These are phyloP conservation scores for Lotus japonicus DNA, from an alignment of 306 rosid genomes.

Conservation along the genomic window DNA sequence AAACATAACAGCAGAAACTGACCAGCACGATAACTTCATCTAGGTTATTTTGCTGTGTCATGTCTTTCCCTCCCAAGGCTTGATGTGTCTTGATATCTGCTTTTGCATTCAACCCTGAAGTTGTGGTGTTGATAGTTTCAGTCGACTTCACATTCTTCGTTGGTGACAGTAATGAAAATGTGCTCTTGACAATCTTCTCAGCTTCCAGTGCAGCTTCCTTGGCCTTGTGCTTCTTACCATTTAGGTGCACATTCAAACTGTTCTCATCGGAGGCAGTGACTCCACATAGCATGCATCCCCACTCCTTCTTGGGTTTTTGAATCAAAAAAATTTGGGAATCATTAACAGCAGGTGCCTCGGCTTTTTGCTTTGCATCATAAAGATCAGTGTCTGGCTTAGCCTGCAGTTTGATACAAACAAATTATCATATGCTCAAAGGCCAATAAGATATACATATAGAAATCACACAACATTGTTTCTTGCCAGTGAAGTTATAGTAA, in stretches of 20 bases:
- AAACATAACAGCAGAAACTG: too few relatives aligned
- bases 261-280: constrained; percentile 32
- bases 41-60: too few relatives aligned
- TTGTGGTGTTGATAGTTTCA: background rate
- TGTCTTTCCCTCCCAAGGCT: background rate
- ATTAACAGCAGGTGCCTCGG: constrained; percentile 4
- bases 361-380: constrained; percentile 39
- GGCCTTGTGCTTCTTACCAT: constrained; percentile 65
- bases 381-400: constrained; percentile 41
- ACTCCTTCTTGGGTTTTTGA: constrained; percentile 43
- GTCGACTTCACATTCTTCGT: constrained; percentile 1
- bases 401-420: constrained; percentile 38
- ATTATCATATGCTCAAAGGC: constrained; percentile 5
- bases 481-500: background rate
- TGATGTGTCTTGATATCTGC: background rate
- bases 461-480: background rate
- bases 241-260: constrained; percentile 37
- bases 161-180: background rate
- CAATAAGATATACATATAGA: background rate
- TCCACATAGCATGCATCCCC: constrained; percentile 59
- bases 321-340: constrained; percentile 14
- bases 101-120: constrained; percentile 14
- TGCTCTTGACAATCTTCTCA: constrained; percentile 1
- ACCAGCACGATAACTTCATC: too few relatives aligned
- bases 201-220: constrained; percentile 21